Evolutionary conservation across 2,329 filamentous ascomycete species (phyloP).

Genomic region (Knufia petricola): DNA sequence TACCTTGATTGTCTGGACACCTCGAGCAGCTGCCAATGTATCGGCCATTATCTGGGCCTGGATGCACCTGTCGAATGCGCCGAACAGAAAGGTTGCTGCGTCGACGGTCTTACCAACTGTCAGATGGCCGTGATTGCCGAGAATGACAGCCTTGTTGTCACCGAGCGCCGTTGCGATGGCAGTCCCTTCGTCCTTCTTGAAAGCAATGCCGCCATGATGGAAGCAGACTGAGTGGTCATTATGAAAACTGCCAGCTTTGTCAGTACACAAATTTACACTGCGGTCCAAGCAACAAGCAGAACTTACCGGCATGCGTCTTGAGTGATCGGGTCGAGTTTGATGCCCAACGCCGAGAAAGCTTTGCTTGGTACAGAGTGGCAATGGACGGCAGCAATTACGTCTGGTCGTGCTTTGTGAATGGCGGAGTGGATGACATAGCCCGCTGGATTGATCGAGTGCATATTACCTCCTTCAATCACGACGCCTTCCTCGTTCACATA

Average conservation of each 20-base stretch:
- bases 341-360: conserved; percentile 53
- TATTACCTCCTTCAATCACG: conserved; percentile 33
- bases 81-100: conserved; percentile 46
- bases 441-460: conserved; percentile 33
- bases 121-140: conserved; percentile 48
- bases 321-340: conserved; percentile 48
- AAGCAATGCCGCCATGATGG: conserved; percentile 32
- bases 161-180: conserved; percentile 37
- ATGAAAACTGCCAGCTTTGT: conserved; percentile 24
- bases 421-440: conserved; percentile 54
- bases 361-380: conserved; percentile 51
- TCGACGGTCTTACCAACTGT: conserved; percentile 44
- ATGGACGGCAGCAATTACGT: conserved; percentile 50
- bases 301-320: conserved; percentile 42
- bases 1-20: conserved; percentile 18
- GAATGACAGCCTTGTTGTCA: conserved; percentile 41
- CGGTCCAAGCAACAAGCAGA: conserved; percentile 33
- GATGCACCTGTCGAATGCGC: conserved; percentile 35
- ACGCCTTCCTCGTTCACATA: conserved; percentile 32
- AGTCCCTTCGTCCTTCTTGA: conserved; percentile 31
- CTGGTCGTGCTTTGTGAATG: conserved; percentile 50
- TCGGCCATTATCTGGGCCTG: conserved; percentile 34
- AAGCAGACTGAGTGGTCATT: conserved; percentile 31
- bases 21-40: conserved; percentile 29
- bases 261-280: conserved; percentile 21